Conservation (phyloP, 164 flowering plant genomes). For the Vitis rotundifolia region DNA sequence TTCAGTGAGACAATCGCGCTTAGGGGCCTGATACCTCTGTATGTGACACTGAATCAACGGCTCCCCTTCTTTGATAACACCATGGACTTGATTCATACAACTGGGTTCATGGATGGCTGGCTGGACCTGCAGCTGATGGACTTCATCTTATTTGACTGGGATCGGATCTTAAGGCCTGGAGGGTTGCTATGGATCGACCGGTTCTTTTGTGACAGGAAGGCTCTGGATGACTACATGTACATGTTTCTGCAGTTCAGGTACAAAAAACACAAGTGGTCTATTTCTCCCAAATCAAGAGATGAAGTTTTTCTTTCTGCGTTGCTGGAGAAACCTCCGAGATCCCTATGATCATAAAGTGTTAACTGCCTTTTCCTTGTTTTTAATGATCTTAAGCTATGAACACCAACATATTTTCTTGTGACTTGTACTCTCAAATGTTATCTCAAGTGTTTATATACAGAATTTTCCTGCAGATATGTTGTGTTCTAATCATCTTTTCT, state of each 20-base stretch:
- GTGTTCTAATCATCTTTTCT: too few relatives aligned
- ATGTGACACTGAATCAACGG: slow-evolving; percentile 72
- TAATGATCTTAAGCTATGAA: background rate
- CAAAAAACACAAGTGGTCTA: slow-evolving; percentile 83
- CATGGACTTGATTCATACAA: slow-evolving; percentile 86
- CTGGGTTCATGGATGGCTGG: slow-evolving; percentile 90
- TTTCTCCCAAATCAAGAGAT: slow-evolving; percentile 65
- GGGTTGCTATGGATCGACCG: slow-evolving; percentile 86
- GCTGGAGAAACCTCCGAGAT: slow-evolving; percentile 86
- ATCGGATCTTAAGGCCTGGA: slow-evolving; percentile 83
- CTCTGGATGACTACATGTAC: slow-evolving; percentile 85
- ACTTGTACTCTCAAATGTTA: too few relatives aligned
- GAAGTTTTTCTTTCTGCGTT: slow-evolving; percentile 86
- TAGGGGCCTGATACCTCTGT: slow-evolving; percentile 82
- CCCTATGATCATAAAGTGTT: slow-evolving; percentile 36
- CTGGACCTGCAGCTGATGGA: slow-evolving; percentile 76
- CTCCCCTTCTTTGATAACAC: slow-evolving; percentile 94
- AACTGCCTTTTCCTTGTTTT: background rate
- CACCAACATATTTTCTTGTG: too few relatives aligned
- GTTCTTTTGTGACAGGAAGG: slow-evolving; percentile 75
- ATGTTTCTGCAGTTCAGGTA: slow-evolving; percentile 93
- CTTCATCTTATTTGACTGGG: slow-evolving; percentile 87
- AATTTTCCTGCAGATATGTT: too few relatives aligned
- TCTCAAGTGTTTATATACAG: too few relatives aligned
- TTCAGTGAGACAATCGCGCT: slow-evolving; percentile 89